Evolutionary conservation across 345 rosid genomes (phyloP), one percentile per base, ranked within the genome.

Genomic region (Pugionium dolabratum): DNA sequence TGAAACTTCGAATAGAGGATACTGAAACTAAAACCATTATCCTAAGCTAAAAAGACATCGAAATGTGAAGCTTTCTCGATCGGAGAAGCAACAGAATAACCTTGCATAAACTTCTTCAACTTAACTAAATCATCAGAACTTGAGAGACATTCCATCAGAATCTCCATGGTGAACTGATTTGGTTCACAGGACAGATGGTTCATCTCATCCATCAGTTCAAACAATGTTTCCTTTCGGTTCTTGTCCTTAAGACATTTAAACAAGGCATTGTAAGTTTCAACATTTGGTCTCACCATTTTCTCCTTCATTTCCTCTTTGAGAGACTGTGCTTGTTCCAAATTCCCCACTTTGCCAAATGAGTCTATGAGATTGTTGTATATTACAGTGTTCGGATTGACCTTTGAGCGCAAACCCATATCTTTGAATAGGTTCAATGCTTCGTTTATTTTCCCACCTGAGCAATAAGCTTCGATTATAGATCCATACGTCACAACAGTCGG

Each of bases 341-440:
- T 36, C 28, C 77, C 72, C 8, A 76, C 72, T 79, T 87, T 81
- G 60, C 87, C 81, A 55, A 83, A 53, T 0, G 82, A 62, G 54
- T 84, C 77, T 59, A 94, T 83, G 47, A 94, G 82, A 62, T 82
- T 84, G 69, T 84, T 94, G 78, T 90, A 86, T 43, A 83, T 83
- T 31, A 79, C 85, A 0, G 84, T 81, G 77, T 90, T 85, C 1
- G 95, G 85, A 18, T 68, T 64, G 27, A 86, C 78, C 73, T 79
- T 84, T 3, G 84, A 82, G 26, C 30, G 32, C 4, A 71, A 61
- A 59, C 55, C 61, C 89, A 85, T 83, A 43, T 75, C 76, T 27
- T 52, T 67, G 72, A 86, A 88, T 51, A 90, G 65, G 53, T 84
- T 73, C 81, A 86, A 60, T n/a, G 96, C 99, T 75, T 82, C 85